Base-by-base conservation (phyloP, 2,329 filamentous ascomycete species). In the Mariannaea elegans region DNA sequence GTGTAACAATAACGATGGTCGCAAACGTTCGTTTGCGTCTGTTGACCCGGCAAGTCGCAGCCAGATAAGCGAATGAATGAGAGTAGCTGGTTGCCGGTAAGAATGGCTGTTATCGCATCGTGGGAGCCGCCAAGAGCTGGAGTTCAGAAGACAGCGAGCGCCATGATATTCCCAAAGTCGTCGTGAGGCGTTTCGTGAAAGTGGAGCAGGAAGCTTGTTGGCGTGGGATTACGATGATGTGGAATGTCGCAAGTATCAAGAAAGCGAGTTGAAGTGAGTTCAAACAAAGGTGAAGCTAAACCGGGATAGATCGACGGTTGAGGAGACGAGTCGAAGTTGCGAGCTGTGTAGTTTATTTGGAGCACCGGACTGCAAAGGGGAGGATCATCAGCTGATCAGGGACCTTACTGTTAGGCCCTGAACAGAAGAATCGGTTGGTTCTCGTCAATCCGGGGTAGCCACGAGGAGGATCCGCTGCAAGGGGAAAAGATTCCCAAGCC, bases 361-460 rank as follows among this genome's bases (percentile, higher is more conserved):
- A 65, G 57, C 51, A 49, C 32, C 46, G 56, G 50, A 55, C 67
- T 70, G 59, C 63, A 70, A 67, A 69, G 67, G 68, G 66, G 68
- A 71, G 65, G 68, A 70, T 70, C 68, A 70, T 70, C 68, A 70
- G 68, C 68, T 70, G 68, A 70, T 70, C 68, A 61, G 58, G 59
- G 57, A 66, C 49, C 67, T 29, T 58, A 61, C 5, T n/a, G n/a
- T 46, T 54, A 63, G 61, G 61, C 58, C 65, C 66, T 64, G 64
- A 63, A 61, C 55, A 67, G 54, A 44, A 27, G 24, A 57, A 61
- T 41, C 63, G 63, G 68, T 61, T 69, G 66, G 64, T 52, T 61
- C 58, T 59, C 52, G 62, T 64, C 64, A 69, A 70, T 70, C 67
- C 67, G 67, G 67, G 67, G 67, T 69, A 69, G 60, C 65, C 65